Evolutionary conservation across 768 basidiomycete genomes (phyloP).

Genomic region (Clathrus columnatus): DNA sequence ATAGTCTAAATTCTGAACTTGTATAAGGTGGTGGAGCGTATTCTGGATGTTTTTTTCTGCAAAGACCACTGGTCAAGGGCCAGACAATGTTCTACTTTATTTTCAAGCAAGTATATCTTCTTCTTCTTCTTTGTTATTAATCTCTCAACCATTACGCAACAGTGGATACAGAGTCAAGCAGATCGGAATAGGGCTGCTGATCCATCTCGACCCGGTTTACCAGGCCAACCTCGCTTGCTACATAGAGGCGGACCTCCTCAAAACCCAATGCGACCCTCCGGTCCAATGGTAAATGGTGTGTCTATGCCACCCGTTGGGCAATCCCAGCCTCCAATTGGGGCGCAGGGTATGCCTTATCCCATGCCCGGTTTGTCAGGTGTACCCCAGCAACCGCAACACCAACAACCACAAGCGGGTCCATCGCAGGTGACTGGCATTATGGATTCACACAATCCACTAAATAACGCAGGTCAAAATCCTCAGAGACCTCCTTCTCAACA

Average conservation of each 20-base stretch:
- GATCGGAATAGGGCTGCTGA: constrained; percentile 2
- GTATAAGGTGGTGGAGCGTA: constrained; percentile 75
- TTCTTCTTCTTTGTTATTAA: neutral
- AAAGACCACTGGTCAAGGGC: constrained; percentile 55
- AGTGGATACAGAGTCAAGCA: constrained; percentile 9
- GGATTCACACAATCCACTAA: neutral
- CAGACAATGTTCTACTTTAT: constrained; percentile 68
- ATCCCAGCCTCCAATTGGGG: neutral
- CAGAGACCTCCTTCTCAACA: constrained; percentile 12
- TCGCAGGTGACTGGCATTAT: constrained; percentile 9
- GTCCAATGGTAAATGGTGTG: neutral
- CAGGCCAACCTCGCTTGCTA: constrained; percentile 5
- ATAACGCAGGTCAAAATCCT: constrained; percentile 1
- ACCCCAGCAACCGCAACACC: constrained; percentile 8
- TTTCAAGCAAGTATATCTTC: constrained; percentile 43
- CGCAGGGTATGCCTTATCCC: constrained; percentile 6
- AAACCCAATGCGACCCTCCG: constrained; percentile 7
- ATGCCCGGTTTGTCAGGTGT: neutral
- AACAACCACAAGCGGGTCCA: constrained; percentile 7
- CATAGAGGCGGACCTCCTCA: neutral
- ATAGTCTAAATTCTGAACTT: constrained; percentile 7
- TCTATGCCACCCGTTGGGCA: constrained; percentile 2
- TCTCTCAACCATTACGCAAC: neutral
- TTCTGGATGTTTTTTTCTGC: constrained; percentile 83
- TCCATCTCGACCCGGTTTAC: neutral